Conservation (phyloP, 805 yeast genomes). For the Teunomyces stri region DNA sequence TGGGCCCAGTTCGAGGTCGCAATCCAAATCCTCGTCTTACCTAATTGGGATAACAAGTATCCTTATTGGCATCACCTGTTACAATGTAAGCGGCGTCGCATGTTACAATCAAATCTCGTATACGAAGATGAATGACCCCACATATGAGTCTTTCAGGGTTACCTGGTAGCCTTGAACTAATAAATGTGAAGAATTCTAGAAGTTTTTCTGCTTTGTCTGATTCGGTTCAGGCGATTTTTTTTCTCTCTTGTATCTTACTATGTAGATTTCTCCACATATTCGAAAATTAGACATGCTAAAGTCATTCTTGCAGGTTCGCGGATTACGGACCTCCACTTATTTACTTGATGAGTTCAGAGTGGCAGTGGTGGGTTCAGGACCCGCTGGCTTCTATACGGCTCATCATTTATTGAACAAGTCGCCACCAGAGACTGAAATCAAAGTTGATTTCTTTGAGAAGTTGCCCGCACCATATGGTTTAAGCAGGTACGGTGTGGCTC, state of each 20-base stretch:
- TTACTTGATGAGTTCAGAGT: slow-evolving; percentile 22
- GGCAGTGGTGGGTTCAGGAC: slow-evolving; percentile 93
- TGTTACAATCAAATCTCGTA: too few relatives aligned
- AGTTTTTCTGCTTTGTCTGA: too few relatives aligned
- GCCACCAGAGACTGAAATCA: slow-evolving; percentile 19
- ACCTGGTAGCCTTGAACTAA: not conserved
- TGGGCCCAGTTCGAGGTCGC: not conserved
- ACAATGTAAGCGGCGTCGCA: too few relatives aligned
- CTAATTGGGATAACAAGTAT: not conserved
- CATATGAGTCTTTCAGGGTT: too few relatives aligned
- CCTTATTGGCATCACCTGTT: not conserved
- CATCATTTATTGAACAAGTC: slow-evolving; percentile 60
- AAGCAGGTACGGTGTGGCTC: slow-evolving; percentile 95
- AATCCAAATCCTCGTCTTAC: not conserved
- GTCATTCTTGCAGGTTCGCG: not conserved
- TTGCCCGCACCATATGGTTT: slow-evolving; percentile 90
- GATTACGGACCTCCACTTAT: not conserved
- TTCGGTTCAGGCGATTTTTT: not conserved
- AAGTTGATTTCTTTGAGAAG: slow-evolving; percentile 77
- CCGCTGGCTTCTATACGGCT: slow-evolving; percentile 93
- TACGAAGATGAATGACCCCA: too few relatives aligned
- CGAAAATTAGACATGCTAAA: not conserved
- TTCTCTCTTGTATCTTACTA: not conserved
- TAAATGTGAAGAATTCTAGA: too few relatives aligned
- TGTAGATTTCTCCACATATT: not conserved